Evolutionary conservation across 371 early-diverging fungal genomes (phyloP).

Genomic region (Chytridiales sp.): DNA sequence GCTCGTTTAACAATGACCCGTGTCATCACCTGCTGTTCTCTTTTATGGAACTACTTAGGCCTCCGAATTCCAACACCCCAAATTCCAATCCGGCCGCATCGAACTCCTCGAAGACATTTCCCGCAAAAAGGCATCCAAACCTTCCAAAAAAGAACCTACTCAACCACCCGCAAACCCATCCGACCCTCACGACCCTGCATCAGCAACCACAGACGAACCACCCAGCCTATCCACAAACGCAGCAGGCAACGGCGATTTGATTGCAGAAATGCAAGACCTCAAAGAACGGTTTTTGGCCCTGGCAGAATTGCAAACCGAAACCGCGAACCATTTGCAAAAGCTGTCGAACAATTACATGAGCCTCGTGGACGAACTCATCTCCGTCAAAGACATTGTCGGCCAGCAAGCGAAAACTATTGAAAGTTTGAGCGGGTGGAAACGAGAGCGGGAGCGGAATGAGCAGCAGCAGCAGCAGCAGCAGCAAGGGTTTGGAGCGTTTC

Average conservation of each 20-base stretch:
- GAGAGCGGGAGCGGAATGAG: background rate
- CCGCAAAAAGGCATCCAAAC: conserved; percentile 48
- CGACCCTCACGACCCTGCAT: background rate
- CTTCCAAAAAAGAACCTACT: conserved; percentile 15
- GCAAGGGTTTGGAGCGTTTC: too few species aligned
- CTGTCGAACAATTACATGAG: conserved; percentile 56
- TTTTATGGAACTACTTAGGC: conserved; percentile 25
- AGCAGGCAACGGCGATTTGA: background rate
- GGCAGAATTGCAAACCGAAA: conserved; percentile 47
- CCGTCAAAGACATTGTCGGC: conserved; percentile 57
- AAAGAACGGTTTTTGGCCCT: conserved; percentile 15
- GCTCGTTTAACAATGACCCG: background rate
- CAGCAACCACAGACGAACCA: background rate
- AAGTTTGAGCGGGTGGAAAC: conserved; percentile 12
- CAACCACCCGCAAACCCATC: background rate
- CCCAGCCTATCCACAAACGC: conserved; percentile 3
- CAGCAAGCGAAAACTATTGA: conserved; percentile 34
- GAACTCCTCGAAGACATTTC: conserved; percentile 54
- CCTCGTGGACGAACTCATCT: conserved; percentile 58
- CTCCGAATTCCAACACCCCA: conserved; percentile 79
- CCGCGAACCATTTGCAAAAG: conserved; percentile 45
- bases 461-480: too few species aligned
- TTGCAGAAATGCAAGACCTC: conserved; percentile 2
- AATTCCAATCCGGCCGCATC: conserved; percentile 63
- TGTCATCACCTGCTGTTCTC: background rate